Conservation (phyloP, 495 filamentous ascomycete species). For the Aspergillus olivimuriae region DNA sequence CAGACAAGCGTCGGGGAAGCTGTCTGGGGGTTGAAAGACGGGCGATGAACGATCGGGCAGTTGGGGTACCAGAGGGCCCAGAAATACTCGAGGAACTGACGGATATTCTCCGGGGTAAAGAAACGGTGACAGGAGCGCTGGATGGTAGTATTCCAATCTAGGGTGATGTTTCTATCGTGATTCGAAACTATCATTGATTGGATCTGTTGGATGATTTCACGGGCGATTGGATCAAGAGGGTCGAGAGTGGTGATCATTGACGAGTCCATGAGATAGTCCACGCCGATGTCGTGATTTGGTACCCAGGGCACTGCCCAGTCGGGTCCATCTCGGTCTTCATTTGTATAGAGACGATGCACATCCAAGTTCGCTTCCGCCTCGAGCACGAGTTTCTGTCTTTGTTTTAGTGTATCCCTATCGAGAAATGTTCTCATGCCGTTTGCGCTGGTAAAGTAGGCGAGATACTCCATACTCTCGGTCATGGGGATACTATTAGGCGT, state of each 20-base stretch:
- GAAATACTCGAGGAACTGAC: conserved; percentile 18
- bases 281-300: no score
- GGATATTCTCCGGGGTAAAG: conserved; percentile 13
- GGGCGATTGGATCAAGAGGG: conserved; percentile 5
- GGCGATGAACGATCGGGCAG: conserved; percentile 19
- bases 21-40: conserved; percentile 10
- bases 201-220: conserved; percentile 10
- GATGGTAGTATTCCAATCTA: conserved; percentile 10
- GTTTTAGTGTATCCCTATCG: conserved; percentile 12
- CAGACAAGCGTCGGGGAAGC: conserved; percentile 11
- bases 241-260: neutral
- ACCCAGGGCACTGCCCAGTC: no score
- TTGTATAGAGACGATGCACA: neutral
- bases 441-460: conserved; percentile 22
- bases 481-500: conserved; percentile 9
- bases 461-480: conserved; percentile 18
- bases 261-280: no score
- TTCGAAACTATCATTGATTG: conserved; percentile 9
- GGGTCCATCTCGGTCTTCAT: neutral
- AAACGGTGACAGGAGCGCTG: conserved; percentile 6
- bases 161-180: conserved; percentile 7
- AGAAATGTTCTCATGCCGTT: conserved; percentile 20
- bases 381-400: conserved; percentile 11
- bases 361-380: neutral
- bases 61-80: conserved; percentile 23